Evolutionary conservation across 352 stramenopile species (phyloP).

Genomic region (Aphanomyces stellatus): DNA sequence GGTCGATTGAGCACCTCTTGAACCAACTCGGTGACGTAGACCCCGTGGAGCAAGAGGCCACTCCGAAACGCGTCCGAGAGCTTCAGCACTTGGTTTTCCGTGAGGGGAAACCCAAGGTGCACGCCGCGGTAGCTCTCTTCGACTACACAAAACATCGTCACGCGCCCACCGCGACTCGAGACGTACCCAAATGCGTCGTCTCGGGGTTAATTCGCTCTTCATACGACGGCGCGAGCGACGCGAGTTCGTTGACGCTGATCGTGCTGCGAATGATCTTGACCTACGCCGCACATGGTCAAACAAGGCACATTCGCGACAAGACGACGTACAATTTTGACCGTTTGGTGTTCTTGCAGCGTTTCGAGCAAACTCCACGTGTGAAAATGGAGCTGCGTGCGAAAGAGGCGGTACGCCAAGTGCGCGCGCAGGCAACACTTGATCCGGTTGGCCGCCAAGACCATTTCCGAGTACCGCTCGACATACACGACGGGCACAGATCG

Average conservation of each 20-base stretch:
- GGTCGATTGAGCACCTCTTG: constrained; percentile 43
- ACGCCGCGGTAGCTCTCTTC: constrained; percentile 55
- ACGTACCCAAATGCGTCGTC: background rate
- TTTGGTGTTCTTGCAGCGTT: constrained; percentile 72
- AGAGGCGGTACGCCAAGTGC: constrained; percentile 64
- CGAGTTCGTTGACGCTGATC: constrained; percentile 69
- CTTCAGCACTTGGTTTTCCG: constrained; percentile 67
- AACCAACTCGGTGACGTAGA: constrained; percentile 68
- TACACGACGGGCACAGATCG: constrained; percentile 29
- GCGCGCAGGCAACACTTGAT: constrained; percentile 71
- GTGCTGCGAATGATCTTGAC: constrained; percentile 79
- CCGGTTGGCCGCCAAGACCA: constrained; percentile 62
- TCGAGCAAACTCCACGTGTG: constrained; percentile 80
- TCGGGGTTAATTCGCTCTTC: background rate
- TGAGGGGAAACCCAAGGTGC: constrained; percentile 59
- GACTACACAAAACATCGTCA: background rate
- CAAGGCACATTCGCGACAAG: too few relatives aligned
- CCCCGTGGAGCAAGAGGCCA: constrained; percentile 64
- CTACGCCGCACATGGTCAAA: too few relatives aligned
- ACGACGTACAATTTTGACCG: constrained; percentile 49
- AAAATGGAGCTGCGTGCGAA: constrained; percentile 77
- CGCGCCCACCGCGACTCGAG: background rate
- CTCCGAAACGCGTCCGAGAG: constrained; percentile 80
- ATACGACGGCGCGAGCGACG: constrained; percentile 53
- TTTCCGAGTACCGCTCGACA: constrained; percentile 73